Base-by-base conservation (phyloP, 805 yeast genomes). In the Candida orba region DNA sequence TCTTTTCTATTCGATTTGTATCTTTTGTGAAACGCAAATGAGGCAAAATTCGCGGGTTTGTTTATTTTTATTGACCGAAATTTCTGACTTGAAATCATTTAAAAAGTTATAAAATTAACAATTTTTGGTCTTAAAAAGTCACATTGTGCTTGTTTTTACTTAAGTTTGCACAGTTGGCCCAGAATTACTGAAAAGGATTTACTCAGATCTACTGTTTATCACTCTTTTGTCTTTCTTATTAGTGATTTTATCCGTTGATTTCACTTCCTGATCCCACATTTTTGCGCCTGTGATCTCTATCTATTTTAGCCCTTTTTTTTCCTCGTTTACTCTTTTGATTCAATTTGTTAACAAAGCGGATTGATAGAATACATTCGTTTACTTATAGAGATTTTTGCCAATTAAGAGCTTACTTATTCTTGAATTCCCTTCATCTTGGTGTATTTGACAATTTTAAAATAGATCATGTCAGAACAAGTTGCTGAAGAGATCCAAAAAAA, bases 401-500 rank as follows among this genome's bases (percentile, higher is more conserved):
- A 12, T 27, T 2, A 8, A 27, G 6, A 27, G 29, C 4, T 27
- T 27, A 4, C 13, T 27, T 10, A 27, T 13, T 6, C 13, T 13
- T 27, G 6, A 27, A 27, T 8, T 10, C 9, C 14, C 13, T 10
- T 27, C 13, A 27, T 27, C 9, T 27, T 27, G 29, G 35, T 34
- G 35, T 37, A 36, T 31, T 31, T 31, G 18, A 29, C 20, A 23
- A 23, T 29, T 17, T n/a, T 34, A 24, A 20, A 22, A 23, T 7
- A 9, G 27, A 41, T 30, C 20, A 60, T 49, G 65, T 55, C 64
- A 32, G 70, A 70, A 43, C 63, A 63, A 38, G 77, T 70, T 42
- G 59, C 74, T 44, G 66, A 74, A 36, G 96, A 91, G 56, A 89
- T 93, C 63, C 71, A 75, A 54, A 78, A 77, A 54, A 91, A 89